Evolutionary conservation across 495 filamentous ascomycete species (phyloP).

Genomic region (Penicillium ucsense): DNA sequence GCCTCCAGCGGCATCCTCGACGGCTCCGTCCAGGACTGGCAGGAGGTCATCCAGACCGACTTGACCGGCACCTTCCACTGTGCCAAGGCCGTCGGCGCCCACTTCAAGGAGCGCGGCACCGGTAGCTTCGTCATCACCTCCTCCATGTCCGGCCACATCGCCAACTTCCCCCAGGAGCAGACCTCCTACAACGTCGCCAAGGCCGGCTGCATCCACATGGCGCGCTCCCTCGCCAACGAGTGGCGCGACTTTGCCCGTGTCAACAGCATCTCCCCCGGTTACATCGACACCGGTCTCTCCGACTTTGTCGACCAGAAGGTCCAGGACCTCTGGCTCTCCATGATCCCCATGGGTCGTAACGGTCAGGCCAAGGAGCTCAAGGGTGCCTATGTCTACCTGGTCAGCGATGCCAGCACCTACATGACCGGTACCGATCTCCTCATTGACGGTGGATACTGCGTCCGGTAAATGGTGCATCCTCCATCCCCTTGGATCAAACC

Average conservation of each 20-base stretch:
- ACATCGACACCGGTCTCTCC: constrained; percentile 70
- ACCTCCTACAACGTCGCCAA: constrained; percentile 76
- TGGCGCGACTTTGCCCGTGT: constrained; percentile 71
- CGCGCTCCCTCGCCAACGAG: constrained; percentile 57
- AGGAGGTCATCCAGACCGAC: constrained; percentile 57
- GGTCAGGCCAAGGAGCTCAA: constrained; percentile 76
- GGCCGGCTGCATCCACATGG: constrained; percentile 48
- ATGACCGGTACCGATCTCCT: constrained; percentile 73
- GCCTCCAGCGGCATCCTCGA: constrained; percentile 54
- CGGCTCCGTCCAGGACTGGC: constrained; percentile 54
- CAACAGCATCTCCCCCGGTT: constrained; percentile 66
- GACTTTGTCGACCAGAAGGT: constrained; percentile 64
- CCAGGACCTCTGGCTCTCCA: constrained; percentile 59
- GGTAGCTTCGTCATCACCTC: constrained; percentile 57
- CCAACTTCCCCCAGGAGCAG: constrained; percentile 71
- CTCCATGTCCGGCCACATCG: constrained; percentile 63
- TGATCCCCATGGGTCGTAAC: constrained; percentile 69
- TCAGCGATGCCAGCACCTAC: constrained; percentile 68
- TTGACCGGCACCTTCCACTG: constrained; percentile 59
- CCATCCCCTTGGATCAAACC: neutral
- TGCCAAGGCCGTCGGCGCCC: constrained; percentile 53
- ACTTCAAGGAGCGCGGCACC: constrained; percentile 52
- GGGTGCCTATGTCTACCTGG: constrained; percentile 71
- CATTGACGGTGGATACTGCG: constrained; percentile 57
- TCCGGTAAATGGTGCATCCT: constrained; percentile 22